Conservation (phyloP, 495 filamentous ascomycete species). For the Talaromyces nanjingensis region DNA sequence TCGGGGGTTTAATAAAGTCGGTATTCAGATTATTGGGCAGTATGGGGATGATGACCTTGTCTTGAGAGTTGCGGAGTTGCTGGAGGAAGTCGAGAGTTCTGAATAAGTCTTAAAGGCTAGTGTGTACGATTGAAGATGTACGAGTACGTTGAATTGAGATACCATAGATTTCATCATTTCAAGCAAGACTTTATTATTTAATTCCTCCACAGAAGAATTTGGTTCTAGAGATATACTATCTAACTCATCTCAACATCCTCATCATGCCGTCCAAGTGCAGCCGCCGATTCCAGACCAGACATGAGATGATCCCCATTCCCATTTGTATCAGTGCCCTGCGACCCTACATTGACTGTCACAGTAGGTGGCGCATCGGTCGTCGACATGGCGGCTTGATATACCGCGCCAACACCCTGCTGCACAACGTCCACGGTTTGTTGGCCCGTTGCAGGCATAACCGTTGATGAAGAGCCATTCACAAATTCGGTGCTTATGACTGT, state of each 20-base stretch:
- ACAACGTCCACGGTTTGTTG: neutral
- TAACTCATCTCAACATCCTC: slow-evolving; percentile 37
- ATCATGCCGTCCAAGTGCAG: slow-evolving; percentile 10
- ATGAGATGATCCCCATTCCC: neutral
- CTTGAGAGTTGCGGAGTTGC: slow-evolving; percentile 31
- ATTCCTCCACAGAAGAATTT: neutral
- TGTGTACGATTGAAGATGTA: neutral
- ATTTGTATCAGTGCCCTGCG: neutral
- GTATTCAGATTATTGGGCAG: slow-evolving; percentile 86
- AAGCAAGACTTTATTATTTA: neutral
- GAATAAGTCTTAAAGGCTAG: neutral
- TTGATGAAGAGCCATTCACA: neutral
- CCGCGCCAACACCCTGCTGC: slow-evolving; percentile 4
- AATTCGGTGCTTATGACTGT: slow-evolving; percentile 4
- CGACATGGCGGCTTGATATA: slow-evolving; percentile 7
- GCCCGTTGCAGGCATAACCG: slow-evolving; percentile 5
- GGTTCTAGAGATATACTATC: neutral
- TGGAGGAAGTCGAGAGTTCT: slow-evolving; percentile 17
- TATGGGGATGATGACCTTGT: slow-evolving; percentile 74
- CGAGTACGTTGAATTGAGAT: slow-evolving; percentile 1
- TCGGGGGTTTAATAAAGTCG: slow-evolving; percentile 38
- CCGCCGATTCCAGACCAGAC: neutral
- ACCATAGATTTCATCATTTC: neutral
- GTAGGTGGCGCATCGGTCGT: neutral
- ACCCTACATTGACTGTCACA: neutral